These are phyloP conservation scores for Botryotinia convoluta DNA, from an alignment of 2,329 filamentous ascomycete genomes.

Conservation along the genomic window DNA sequence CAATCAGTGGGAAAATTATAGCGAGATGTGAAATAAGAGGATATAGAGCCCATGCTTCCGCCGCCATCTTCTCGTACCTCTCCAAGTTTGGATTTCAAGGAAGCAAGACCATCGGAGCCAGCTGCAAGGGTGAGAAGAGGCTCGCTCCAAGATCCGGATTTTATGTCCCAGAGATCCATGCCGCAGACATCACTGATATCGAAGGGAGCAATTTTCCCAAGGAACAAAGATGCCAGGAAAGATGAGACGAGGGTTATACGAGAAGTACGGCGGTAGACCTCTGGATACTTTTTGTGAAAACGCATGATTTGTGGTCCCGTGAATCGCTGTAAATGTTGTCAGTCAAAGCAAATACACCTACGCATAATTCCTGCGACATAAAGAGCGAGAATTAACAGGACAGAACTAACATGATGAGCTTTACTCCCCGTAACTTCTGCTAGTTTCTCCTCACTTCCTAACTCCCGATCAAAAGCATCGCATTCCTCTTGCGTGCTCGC, in stretches of 20 bases:
- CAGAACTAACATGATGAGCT: conserved; percentile 79
- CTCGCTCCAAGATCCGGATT: conserved; percentile 69
- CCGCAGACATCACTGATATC: conserved; percentile 94
- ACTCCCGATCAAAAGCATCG: conserved; percentile 74
- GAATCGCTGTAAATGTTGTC: conserved; percentile 63
- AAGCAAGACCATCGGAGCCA: conserved; percentile 53
- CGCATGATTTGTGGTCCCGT: conserved; percentile 96
- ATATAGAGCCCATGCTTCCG: conserved; percentile 70
- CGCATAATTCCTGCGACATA: background rate
- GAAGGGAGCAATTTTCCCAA: conserved; percentile 81
- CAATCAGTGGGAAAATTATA: conserved; percentile 78
- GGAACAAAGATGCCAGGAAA: conserved; percentile 86
- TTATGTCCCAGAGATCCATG: conserved; percentile 95
- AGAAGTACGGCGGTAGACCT: conserved; percentile 75
- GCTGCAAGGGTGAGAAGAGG: conserved; percentile 73
- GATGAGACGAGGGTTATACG: conserved; percentile 94
- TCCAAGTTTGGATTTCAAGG: conserved; percentile 76
- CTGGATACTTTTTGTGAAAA: conserved; percentile 75
- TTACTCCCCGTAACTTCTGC: conserved; percentile 84
- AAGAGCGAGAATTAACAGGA: background rate
- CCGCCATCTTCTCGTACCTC: conserved; percentile 78
- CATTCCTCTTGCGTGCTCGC: conserved; percentile 91
- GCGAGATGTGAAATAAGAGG: conserved; percentile 71
- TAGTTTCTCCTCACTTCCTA: conserved; percentile 66
- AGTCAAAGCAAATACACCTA: conserved; percentile 14